phyloP scores from a whole-genome alignment of 805 yeast genomes.

The Kluyveromyces lactis region DNA sequence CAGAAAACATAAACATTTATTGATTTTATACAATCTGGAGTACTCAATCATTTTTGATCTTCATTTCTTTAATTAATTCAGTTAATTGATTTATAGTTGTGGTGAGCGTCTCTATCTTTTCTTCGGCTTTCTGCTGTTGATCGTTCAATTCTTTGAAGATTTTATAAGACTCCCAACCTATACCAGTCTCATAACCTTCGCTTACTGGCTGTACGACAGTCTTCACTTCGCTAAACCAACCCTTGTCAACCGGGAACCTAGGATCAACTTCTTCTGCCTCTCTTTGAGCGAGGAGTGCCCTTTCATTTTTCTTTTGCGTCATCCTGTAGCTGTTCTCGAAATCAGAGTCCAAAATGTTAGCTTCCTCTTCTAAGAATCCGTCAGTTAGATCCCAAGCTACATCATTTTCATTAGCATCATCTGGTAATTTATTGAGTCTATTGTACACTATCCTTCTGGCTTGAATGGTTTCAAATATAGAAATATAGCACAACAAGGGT shows the following conservation, averaged over 20 bases:
- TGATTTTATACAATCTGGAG: neutral
- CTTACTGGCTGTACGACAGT: constrained; percentile 50
- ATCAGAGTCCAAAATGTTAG: constrained; percentile 24
- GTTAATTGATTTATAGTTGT: constrained; percentile 12
- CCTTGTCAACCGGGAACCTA: constrained; percentile 45
- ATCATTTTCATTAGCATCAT: constrained; percentile 73
- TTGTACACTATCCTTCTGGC: constrained; percentile 70
- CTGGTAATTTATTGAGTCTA: constrained; percentile 51
- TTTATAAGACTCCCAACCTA: constrained; percentile 57
- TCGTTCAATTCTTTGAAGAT: constrained; percentile 44
- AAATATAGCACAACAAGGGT: constrained; percentile 54
- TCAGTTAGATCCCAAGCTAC: constrained; percentile 79
- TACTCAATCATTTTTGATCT: constrained; percentile 6
- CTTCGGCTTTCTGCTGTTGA: constrained; percentile 8
- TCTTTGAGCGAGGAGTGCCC: constrained; percentile 39
- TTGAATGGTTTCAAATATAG: constrained; percentile 53
- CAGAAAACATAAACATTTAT: constrained; percentile 16
- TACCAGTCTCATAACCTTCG: constrained; percentile 44
- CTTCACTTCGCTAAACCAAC: constrained; percentile 46
- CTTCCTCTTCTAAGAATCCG: constrained; percentile 43
- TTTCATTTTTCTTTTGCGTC: constrained; percentile 28
- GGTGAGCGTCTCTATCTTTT: constrained; percentile 13
- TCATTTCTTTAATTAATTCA: constrained; percentile 14
- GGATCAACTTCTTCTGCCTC: constrained; percentile 66
- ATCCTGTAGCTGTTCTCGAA: constrained; percentile 22